Conservation (phyloP, 148 eudicot genomes). For the Vaccinium macrocarpon region DNA sequence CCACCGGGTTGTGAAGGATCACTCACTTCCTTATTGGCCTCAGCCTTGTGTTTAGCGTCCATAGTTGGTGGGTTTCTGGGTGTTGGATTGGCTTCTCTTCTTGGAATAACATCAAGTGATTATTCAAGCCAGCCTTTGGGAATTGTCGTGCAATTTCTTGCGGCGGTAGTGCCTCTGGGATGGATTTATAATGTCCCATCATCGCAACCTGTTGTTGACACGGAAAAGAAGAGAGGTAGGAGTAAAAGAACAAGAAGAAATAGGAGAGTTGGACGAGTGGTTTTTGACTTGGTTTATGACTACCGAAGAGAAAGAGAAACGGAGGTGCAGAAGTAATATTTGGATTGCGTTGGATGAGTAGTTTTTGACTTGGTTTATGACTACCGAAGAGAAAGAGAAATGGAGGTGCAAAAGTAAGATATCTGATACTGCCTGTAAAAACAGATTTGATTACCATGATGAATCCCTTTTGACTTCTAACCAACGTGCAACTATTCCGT, state of each 20-base stretch:
- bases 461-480: neutral
- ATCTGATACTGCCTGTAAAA: neutral
- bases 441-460: neutral
- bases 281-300: conserved; percentile 33
- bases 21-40: conserved; percentile 76
- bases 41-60: conserved; percentile 72
- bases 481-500: neutral
- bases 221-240: conserved; percentile 46
- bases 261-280: conserved; percentile 57
- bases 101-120: conserved; percentile 60
- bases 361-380: conserved; percentile 34
- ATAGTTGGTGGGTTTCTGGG: conserved; percentile 76
- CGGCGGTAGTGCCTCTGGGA: conserved; percentile 64
- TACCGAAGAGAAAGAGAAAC: conserved; percentile 55
- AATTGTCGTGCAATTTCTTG: conserved; percentile 59
- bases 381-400: conserved; percentile 52
- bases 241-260: conserved; percentile 48
- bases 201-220: conserved; percentile 30
- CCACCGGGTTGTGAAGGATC: conserved; percentile 92
- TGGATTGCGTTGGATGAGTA: conserved; percentile 40
- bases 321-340: conserved; percentile 30
- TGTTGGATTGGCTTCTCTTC: conserved; percentile 64
- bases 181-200: conserved; percentile 56
- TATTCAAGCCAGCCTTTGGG: conserved; percentile 66
- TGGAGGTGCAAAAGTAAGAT: conserved; percentile 34